Evolutionary conservation across 305 asterid species (phyloP), one percentile per base, ranked within the genome.

Genomic region (Fraxinus platypoda): DNA sequence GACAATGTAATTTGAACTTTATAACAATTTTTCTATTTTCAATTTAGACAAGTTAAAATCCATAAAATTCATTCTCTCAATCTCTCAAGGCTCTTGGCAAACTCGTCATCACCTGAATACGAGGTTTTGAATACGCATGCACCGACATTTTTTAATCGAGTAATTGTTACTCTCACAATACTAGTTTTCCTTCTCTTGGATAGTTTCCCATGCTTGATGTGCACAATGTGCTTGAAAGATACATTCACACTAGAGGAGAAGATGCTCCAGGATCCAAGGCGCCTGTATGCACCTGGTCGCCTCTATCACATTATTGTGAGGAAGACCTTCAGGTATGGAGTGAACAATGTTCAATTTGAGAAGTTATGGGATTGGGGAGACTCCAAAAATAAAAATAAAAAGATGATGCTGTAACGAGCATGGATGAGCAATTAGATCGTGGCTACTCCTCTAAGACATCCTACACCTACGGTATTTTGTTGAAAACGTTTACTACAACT

Each of bases 241-340:
- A 97, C 98, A n/a, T 97, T 93, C 91, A 94, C 97, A 23, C 79
- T 91, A 59, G 98, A 97, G 90, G 95, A 90, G 91, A 91, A 93
- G 90, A 94, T 91, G 98, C 93, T 97, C 74, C 90, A 90, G 86
- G 99, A 97, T 87, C 97, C 99, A 9, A 93, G 98, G 86, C 95
- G 99, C 66, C 89, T 97, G 43, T 97, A 97, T 79, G 99, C 98
- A 31, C 97, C 99, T 30, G 99, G 99, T 77, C 98, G 99, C n/a
- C 99, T 97, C 73, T 94, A 97, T 79, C 99, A 97, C 90, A 90
- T 97, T 82, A 89, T 97, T 70, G 97, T 90, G 59, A 87, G 98
- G 86, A 94, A 93, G 82, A 96, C 97, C 86, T 92, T 97, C 95
- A 92, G 99, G 99, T 93, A 89, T 70, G 75, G 57, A 19, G 7